These are phyloP conservation scores for Leccinum incarnatum DNA, from an alignment of 768 basidiomycete genomes.

Conservation along the genomic window DNA sequence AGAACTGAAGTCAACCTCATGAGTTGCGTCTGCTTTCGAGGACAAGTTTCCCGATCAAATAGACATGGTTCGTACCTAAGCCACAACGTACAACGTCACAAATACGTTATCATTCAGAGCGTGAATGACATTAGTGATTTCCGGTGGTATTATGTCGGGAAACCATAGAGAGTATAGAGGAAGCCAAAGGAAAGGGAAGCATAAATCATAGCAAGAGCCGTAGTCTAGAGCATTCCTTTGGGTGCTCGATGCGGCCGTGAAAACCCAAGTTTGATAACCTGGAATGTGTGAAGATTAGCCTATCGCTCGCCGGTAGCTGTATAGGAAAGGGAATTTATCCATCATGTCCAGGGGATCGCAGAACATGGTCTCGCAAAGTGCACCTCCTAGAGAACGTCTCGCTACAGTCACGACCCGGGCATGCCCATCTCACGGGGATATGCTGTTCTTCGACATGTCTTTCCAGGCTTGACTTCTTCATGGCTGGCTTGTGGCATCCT, in stretches of 20 bases:
- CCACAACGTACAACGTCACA: neutral
- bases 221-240: neutral
- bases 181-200: neutral
- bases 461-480: no score
- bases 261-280: neutral
- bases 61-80: conserved; percentile 10
- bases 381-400: neutral
- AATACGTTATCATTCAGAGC: neutral
- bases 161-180: neutral
- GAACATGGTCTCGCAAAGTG: neutral
- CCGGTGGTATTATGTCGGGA: neutral
- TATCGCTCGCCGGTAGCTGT: neutral
- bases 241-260: neutral
- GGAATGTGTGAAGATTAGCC: neutral
- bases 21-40: neutral
- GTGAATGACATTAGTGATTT: neutral
- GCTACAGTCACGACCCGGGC: neutral
- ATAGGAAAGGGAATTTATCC: neutral
- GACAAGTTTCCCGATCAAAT: neutral
- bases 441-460: conserved; percentile 11
- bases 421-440: conserved; percentile 11
- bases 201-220: neutral
- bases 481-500: no score
- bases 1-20: neutral
- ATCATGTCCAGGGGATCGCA: neutral